Conservation (phyloP, 2,329 filamentous ascomycete species). For the Trichoderma harzianum region DNA sequence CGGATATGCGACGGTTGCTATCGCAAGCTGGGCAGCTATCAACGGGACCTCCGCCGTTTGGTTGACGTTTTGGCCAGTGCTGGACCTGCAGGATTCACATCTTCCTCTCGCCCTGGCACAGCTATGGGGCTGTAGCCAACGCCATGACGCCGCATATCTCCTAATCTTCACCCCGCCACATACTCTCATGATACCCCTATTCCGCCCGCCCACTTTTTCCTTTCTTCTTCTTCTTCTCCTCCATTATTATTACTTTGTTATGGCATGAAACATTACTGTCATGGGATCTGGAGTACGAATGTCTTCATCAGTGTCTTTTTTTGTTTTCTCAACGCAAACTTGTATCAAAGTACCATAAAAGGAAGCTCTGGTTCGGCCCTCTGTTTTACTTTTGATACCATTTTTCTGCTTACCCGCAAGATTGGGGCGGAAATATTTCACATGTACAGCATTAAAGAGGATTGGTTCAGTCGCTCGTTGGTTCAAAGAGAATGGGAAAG, state of each 20-base stretch:
- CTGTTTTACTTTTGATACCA: slow-evolving; percentile 8
- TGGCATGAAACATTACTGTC: not conserved
- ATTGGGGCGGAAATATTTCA: not conserved
- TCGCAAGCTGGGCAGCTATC: slow-evolving; percentile 39
- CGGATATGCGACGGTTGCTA: slow-evolving; percentile 51
- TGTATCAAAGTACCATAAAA: not conserved
- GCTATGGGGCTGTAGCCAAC: slow-evolving; percentile 21
- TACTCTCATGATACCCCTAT: slow-evolving; percentile 11
- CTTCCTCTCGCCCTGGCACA: slow-evolving; percentile 23
- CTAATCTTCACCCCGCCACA: slow-evolving; percentile 1
- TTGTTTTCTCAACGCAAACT: not conserved
- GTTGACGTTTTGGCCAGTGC: slow-evolving; percentile 29
- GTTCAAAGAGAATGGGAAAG: slow-evolving; percentile 16
- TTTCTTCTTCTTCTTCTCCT: slow-evolving; percentile 9
- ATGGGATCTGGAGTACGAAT: slow-evolving; percentile 14
- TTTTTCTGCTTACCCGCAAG: not conserved
- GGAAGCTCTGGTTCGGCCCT: not conserved
- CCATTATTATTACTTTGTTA: not conserved
- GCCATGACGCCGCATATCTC: not conserved
- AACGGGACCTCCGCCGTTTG: slow-evolving; percentile 43
- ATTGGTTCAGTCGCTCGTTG: slow-evolving; percentile 16
- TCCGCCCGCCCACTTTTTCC: not conserved
- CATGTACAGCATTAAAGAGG: slow-evolving; percentile 11
- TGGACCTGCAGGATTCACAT: slow-evolving; percentile 22
- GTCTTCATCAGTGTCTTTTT: slow-evolving; percentile 3